phyloP scores from a whole-genome alignment of 345 rosid species.

The Syzygium oleosum region DNA sequence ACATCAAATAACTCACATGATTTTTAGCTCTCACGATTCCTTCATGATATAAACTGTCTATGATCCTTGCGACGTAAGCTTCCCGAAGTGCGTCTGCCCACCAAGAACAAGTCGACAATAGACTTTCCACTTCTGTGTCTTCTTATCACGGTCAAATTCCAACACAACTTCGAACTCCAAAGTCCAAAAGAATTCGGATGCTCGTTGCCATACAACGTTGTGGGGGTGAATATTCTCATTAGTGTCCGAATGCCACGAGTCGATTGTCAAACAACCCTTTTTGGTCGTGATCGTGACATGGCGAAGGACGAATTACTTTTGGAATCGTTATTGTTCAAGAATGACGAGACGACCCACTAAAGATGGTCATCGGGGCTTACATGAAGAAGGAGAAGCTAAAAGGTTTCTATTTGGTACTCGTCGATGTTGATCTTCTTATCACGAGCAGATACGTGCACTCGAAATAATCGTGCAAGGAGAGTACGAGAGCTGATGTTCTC shows the following conservation, averaged over 20 bases:
- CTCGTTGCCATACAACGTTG: background rate
- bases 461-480: background rate
- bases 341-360: background rate
- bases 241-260: background rate
- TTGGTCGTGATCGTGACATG: background rate
- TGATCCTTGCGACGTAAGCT: background rate
- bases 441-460: background rate
- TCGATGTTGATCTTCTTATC: background rate
- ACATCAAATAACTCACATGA: background rate
- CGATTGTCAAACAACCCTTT: background rate
- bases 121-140: background rate
- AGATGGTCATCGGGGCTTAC: background rate
- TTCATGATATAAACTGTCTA: background rate
- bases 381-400: background rate
- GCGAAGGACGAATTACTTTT: background rate
- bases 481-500: background rate
- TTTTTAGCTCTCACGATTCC: background rate
- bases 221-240: background rate
- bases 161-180: background rate
- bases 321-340: background rate
- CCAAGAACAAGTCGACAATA: background rate
- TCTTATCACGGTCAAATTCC: background rate
- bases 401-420: background rate
- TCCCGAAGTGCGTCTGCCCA: background rate
- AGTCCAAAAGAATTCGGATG: background rate